These are phyloP conservation scores for Syzygium oleosum DNA, from an alignment of 345 rosid genomes.

Conservation along the genomic window DNA sequence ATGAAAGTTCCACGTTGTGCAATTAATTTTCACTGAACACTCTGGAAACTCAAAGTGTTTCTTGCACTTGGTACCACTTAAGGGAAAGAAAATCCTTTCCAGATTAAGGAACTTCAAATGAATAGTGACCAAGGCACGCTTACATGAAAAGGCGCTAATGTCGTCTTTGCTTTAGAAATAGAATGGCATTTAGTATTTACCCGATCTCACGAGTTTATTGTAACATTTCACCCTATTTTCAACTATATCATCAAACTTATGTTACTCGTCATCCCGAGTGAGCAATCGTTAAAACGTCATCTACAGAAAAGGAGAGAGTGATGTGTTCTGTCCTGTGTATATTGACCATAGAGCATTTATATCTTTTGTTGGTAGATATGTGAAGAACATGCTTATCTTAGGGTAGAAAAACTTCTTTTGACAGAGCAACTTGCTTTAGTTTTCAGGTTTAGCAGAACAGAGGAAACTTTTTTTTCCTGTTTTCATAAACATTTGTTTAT, in stretches of 20 bases:
- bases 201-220: background rate
- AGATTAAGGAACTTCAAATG: background rate
- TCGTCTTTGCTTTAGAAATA: background rate
- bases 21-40: background rate
- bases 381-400: background rate
- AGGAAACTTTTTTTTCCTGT: background rate
- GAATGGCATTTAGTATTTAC: background rate
- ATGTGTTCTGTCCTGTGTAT: background rate
- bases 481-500: background rate
- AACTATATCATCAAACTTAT: background rate
- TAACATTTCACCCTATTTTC: background rate
- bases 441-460: background rate
- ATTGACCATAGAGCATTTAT: background rate
- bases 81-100: background rate
- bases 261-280: background rate
- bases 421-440: background rate
- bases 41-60: background rate
- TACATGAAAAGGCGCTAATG: background rate
- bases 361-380: background rate
- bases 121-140: background rate
- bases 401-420: background rate
- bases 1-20: background rate
- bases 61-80: background rate
- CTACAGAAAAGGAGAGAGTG: background rate
- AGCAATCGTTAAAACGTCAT: background rate